Conservation (phyloP, 1,139 yeast species). For the Torulaspora globosa region DNA sequence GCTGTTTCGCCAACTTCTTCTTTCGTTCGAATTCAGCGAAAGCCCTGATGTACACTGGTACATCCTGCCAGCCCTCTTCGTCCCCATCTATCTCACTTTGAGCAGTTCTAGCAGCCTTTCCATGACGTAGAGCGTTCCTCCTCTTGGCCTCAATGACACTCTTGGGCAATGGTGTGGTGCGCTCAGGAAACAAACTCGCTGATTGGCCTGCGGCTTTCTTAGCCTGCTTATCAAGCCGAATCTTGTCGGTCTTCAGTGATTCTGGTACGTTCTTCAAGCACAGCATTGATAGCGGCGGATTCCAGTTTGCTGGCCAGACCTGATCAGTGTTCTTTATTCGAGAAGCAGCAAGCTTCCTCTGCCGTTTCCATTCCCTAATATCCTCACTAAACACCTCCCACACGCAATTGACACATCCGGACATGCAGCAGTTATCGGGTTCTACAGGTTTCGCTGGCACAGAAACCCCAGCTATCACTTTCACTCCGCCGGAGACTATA, state of each 20-base stretch:
- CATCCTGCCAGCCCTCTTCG: constrained; percentile 56
- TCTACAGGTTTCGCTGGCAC: constrained; percentile 82
- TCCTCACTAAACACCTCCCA: constrained; percentile 94
- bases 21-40: constrained; percentile 80
- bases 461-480: constrained; percentile 61
- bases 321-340: constrained; percentile 48
- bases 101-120: constrained; percentile 9
- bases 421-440: constrained; percentile 96
- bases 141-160: constrained; percentile 34
- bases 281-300: constrained; percentile 57
- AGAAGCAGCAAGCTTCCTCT: constrained; percentile 59
- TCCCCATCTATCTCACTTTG: constrained; percentile 20
- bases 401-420: constrained; percentile 94
- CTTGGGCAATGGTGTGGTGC: constrained; percentile 34
- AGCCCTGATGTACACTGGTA: constrained; percentile 72
- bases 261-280: constrained; percentile 42
- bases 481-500: constrained; percentile 41
- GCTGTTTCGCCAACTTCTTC: constrained; percentile 42
- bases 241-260: constrained; percentile 31
- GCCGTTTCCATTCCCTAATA: constrained; percentile 68
- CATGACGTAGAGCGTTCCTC: constrained; percentile 18
- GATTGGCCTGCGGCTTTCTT: constrained; percentile 26
- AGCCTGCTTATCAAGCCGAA: constrained; percentile 24
- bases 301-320: constrained; percentile 76
- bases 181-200: constrained; percentile 35